A percentile compares a stretch with the other conserved stretches of the same genome.
Conservation (phyloP, 2,329 filamentous ascomycete genomes). For the Aureobasidium sp. region DNA sequence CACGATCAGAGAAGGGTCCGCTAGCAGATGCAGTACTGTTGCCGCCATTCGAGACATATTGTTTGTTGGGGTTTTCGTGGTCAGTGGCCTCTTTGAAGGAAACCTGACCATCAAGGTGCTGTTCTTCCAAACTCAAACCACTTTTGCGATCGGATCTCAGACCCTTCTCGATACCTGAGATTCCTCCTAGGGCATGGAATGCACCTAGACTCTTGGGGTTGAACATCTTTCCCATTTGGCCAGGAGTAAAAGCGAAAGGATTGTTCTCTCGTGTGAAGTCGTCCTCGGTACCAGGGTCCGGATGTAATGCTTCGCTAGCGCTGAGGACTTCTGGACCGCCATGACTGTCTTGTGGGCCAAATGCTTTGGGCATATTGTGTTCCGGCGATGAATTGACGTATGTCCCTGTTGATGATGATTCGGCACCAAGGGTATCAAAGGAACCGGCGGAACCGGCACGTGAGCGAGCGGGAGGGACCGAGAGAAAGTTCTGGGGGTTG, state of each 20-base stretch:
- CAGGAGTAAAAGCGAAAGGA: conserved; percentile 75
- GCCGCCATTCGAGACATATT: background rate
- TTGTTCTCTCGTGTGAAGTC: conserved; percentile 73
- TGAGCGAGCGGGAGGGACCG: conserved; percentile 56
- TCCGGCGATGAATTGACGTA: conserved; percentile 42
- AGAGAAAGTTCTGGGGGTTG: conserved; percentile 51
- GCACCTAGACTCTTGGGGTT: conserved; percentile 72
- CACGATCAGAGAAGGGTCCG: conserved; percentile 53
- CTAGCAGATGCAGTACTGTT: conserved; percentile 2
- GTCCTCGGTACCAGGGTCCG: conserved; percentile 66
- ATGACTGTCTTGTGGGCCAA: conserved; percentile 25
- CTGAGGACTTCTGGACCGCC: conserved; percentile 49
- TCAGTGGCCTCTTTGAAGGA: conserved; percentile 57
- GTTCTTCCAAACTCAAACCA: conserved; percentile 66
- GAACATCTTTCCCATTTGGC: conserved; percentile 72
- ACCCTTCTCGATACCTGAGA: conserved; percentile 66
- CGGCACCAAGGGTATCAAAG: conserved; percentile 55
- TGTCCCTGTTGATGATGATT: conserved; percentile 53
- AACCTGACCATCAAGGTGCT: conserved; percentile 54
- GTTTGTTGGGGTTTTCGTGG: conserved; percentile 20
- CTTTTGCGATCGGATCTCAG: conserved; percentile 56
- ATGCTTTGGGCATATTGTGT: conserved; percentile 21
- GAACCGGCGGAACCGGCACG: conserved; percentile 61
- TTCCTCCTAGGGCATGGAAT: conserved; percentile 67
- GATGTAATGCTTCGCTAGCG: conserved; percentile 62